phyloP scores from a whole-genome alignment of 2,329 filamentous ascomycete species.

The Fusarium metavorans region DNA sequence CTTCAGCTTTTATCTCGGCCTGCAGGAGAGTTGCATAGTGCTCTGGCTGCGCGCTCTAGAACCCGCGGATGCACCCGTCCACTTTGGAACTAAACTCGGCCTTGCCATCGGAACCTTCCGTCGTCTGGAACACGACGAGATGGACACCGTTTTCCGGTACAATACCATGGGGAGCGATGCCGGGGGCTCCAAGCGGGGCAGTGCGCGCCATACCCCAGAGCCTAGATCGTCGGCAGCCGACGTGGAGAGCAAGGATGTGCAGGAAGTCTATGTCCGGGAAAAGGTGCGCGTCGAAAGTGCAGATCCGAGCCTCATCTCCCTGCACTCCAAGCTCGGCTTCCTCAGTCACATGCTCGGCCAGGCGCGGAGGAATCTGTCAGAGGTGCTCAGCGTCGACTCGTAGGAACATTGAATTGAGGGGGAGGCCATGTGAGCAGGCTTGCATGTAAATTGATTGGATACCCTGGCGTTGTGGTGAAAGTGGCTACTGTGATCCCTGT shows the following conservation, averaged over 20 bases:
- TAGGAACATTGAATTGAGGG: constrained; percentile 28
- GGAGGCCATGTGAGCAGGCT: constrained; percentile 23
- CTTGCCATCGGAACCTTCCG: constrained; percentile 75
- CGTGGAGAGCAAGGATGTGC: constrained; percentile 41
- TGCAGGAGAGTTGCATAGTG: constrained; percentile 78
- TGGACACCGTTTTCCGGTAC: constrained; percentile 80
- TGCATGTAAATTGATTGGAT: constrained; percentile 43
- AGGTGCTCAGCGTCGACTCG: constrained; percentile 77
- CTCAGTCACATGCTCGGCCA: constrained; percentile 79
- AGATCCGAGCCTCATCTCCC: constrained; percentile 85
- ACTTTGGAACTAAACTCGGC: constrained; percentile 74
- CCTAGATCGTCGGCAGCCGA: constrained; percentile 33
- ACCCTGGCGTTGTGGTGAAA: constrained; percentile 38
- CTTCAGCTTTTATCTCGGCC: constrained; percentile 79
- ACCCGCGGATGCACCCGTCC: constrained; percentile 71
- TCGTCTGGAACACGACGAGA: constrained; percentile 81
- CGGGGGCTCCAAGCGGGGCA: constrained; percentile 42
- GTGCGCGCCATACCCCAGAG: constrained; percentile 41
- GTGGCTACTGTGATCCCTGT: constrained; percentile 8
- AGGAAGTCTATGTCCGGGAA: constrained; percentile 85
- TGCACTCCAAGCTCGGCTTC: constrained; percentile 85
- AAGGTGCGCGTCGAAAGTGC: constrained; percentile 91
- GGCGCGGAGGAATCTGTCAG: constrained; percentile 77
- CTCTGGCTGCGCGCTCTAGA: constrained; percentile 78
- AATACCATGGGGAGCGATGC: constrained; percentile 49